A percentile compares a stretch with the other conserved stretches of the same genome.
phyloP scores from a whole-genome alignment of 2,329 filamentous ascomycete species.

The Paecilomyces sp. region DNA sequence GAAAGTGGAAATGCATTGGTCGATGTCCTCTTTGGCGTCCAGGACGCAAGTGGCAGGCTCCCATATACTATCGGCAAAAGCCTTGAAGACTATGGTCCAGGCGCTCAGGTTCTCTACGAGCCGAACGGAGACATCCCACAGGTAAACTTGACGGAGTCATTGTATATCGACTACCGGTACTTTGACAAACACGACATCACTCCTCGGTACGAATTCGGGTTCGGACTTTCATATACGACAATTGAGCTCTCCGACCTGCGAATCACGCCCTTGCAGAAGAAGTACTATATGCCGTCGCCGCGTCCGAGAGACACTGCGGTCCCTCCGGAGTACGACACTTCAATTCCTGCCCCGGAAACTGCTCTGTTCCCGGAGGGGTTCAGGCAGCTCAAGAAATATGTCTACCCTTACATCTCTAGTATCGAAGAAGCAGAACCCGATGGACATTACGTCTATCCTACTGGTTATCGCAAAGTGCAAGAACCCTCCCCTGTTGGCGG shows the following conservation, averaged over 20 bases:
- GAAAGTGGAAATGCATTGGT: conserved; percentile 77
- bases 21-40: conserved; percentile 70
- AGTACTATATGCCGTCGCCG: conserved; percentile 40
- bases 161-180: conserved; percentile 85
- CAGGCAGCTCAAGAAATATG: conserved; percentile 58
- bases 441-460: conserved; percentile 45
- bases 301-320: conserved; percentile 32
- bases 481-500: conserved; percentile 59
- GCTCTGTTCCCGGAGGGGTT: conserved; percentile 57
- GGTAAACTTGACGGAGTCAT: conserved; percentile 73
- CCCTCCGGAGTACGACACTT: conserved; percentile 51
- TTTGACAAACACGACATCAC: conserved; percentile 70
- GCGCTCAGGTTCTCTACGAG: conserved; percentile 61
- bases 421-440: conserved; percentile 39
- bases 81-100: conserved; percentile 68
- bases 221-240: conserved; percentile 72
- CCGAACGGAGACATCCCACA: conserved; percentile 67
- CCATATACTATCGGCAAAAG: conserved; percentile 79
- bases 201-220: conserved; percentile 81
- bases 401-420: conserved; percentile 63
- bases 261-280: conserved; percentile 42
- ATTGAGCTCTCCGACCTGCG: conserved; percentile 56
- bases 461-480: conserved; percentile 47
- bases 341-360: conserved; percentile 48
- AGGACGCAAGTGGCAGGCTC: conserved; percentile 72